Base-by-base conservation (phyloP, 2,329 filamentous ascomycete genomes). In the Colletotrichum incanum region DNA sequence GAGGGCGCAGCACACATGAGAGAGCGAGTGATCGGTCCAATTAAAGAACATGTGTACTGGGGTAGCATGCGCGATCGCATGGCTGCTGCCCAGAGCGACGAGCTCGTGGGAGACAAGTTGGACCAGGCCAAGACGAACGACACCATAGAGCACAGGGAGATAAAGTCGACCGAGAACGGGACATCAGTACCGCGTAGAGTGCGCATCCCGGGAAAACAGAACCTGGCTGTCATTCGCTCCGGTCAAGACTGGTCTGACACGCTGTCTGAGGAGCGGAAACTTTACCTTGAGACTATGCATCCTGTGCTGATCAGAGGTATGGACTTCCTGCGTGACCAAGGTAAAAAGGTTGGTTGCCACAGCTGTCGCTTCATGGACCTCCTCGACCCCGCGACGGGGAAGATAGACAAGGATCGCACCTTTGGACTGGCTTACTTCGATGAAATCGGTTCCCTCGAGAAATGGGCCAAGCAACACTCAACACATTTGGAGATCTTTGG, bases 51-150 rank as follows among this genome's bases (percentile, higher is more conserved):
- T 73, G 82, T 79, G 1, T 86, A 86, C 73, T 86, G 83, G 83
- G 85, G 84, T 2, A 84, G 82, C 74, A 84, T 85, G 83, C 79
- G 84, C 18, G 84, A 86, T 72, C 80, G 84, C 5, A 68, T 86
- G 18, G 78, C 84, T 3, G 75, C 76, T 3, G 76, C 80, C 7
- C 84, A 86, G 73, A 80, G 77, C 31, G 80, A 84, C 73, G 65
- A 70, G 4, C 74, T 86, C 2, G 62, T 74, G 0, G 81, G 81
- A 1, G 76, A 79, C n/a, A 75, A 64, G 20, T 54, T 43, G 20
- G 61, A 37, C 8, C 41, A 54, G 6, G 31, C 37, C 16, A 8
- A 37, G 23, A 41, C 56, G n/a, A 20, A 52, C 18, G 76, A 82
- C 0, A 74, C 84, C 23, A 76, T 37, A 6, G 41, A 11, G 12